These are phyloP conservation scores for Fusarium paranaense DNA, from an alignment of 2,329 filamentous ascomycete genomes.

Conservation along the genomic window DNA sequence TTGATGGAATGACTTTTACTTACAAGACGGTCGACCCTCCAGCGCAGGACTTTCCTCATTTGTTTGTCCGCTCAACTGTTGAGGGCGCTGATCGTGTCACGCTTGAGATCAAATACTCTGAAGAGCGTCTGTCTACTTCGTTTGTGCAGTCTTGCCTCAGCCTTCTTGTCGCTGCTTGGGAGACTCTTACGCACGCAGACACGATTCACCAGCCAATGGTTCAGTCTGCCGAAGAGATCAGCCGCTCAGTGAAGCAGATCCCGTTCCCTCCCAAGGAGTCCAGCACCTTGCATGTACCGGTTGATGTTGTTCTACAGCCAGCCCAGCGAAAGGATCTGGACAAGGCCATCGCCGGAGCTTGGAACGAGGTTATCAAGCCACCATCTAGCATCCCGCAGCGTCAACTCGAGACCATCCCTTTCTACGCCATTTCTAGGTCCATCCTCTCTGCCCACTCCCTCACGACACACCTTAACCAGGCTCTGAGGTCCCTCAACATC, in stretches of 20 bases:
- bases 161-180: slow-evolving; percentile 59
- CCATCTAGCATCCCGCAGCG: slow-evolving; percentile 54
- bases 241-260: slow-evolving; percentile 53
- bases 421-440: slow-evolving; percentile 64
- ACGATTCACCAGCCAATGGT: slow-evolving; percentile 59
- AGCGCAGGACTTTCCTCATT: slow-evolving; percentile 57
- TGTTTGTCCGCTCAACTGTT: slow-evolving; percentile 58
- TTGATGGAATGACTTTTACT: slow-evolving; percentile 59
- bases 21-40: slow-evolving; percentile 56
- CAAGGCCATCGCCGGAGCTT: slow-evolving; percentile 55
- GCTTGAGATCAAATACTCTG: slow-evolving; percentile 60
- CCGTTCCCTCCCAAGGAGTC: slow-evolving; percentile 50
- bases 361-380: slow-evolving; percentile 58
- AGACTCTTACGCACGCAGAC: slow-evolving; percentile 58
- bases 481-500: slow-evolving; percentile 52
- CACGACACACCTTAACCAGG: slow-evolving; percentile 57
- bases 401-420: slow-evolving; percentile 58
- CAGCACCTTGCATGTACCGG: slow-evolving; percentile 29
- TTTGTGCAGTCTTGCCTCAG: slow-evolving; percentile 60
- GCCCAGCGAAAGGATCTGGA: slow-evolving; percentile 57
- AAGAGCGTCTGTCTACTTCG: slow-evolving; percentile 54
- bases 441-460: slow-evolving; percentile 62
- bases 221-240: slow-evolving; percentile 56
- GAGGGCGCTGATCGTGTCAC: slow-evolving; percentile 52
- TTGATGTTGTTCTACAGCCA: slow-evolving; percentile 48